Evolutionary conservation across 495 filamentous ascomycete species (phyloP).

Genomic region (Aspergillus incahuasiensis): DNA sequence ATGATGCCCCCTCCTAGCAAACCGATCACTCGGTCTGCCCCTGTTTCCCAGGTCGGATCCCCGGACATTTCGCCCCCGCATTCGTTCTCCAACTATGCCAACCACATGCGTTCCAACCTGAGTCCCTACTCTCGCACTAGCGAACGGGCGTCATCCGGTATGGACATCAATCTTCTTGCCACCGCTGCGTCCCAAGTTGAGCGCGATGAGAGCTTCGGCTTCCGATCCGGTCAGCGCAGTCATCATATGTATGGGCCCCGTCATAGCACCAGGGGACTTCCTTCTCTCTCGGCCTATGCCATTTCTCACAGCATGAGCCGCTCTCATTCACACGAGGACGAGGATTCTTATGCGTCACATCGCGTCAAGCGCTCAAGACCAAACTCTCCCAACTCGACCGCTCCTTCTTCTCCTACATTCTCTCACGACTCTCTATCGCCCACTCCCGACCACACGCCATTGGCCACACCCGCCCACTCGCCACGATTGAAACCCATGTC

Average conservation of each 20-base stretch:
- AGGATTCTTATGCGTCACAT: slow-evolving; percentile 60
- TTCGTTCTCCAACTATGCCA: slow-evolving; percentile 72
- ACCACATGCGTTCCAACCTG: slow-evolving; percentile 56
- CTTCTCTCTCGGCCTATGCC: slow-evolving; percentile 79
- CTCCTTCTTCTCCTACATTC: slow-evolving; percentile 95
- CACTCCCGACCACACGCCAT: slow-evolving; percentile 92
- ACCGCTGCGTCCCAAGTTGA: slow-evolving; percentile 87
- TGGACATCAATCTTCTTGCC: slow-evolving; percentile 86
- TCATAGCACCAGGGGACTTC: slow-evolving; percentile 57
- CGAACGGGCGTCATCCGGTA: slow-evolving; percentile 46
- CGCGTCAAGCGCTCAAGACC: slow-evolving; percentile 83
- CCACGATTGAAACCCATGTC: slow-evolving; percentile 79
- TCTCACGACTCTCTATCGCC: slow-evolving; percentile 94
- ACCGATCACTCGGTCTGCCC: slow-evolving; percentile 78
- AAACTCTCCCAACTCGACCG: slow-evolving; percentile 89
- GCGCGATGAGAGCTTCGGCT: slow-evolving; percentile 60
- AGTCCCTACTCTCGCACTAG: slow-evolving; percentile 60
- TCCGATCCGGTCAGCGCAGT: slow-evolving; percentile 31
- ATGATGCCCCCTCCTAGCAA: slow-evolving; percentile 73
- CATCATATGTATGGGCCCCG: slow-evolving; percentile 54
- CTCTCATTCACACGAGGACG: slow-evolving; percentile 84
- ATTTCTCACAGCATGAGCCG: slow-evolving; percentile 80
- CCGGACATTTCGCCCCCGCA: slow-evolving; percentile 95
- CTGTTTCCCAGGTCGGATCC: slow-evolving; percentile 80
- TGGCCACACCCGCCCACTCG: slow-evolving; percentile 93